phyloP scores from a whole-genome alignment of 1,284 basidiomycete genomes.

The Ustilago curta region DNA sequence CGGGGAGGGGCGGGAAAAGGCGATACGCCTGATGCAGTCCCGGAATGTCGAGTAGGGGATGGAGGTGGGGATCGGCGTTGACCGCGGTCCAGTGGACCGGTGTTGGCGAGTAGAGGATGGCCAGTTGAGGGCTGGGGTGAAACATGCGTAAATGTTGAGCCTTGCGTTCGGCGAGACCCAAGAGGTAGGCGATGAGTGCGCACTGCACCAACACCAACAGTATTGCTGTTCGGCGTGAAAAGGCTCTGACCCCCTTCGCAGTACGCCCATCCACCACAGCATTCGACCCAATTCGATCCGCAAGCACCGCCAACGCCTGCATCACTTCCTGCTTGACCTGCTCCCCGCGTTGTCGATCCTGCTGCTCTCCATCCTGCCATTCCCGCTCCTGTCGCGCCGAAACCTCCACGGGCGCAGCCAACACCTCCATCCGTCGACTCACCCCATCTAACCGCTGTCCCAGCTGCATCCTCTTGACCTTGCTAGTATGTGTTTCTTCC shows the following conservation, averaged over 20 bases:
- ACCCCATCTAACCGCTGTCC: conserved; percentile 14
- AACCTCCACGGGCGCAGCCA: neutral
- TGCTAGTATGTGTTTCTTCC: conserved; percentile 8
- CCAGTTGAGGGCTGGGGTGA: neutral
- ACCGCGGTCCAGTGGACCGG: conserved; percentile 23
- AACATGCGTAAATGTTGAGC: conserved; percentile 33
- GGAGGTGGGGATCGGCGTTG: conserved; percentile 14
- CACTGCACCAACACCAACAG: conserved; percentile 18
- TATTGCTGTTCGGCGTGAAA: neutral
- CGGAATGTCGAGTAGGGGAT: conserved; percentile 24
- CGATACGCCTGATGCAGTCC: conserved; percentile 8
- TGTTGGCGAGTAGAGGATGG: neutral
- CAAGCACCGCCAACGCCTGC: conserved; percentile 20
- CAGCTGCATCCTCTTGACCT: conserved; percentile 4
- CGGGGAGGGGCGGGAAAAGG: conserved; percentile 18
- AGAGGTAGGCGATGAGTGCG: conserved; percentile 18
- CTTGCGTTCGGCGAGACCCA: conserved; percentile 25
- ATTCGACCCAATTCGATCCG: conserved; percentile 15
- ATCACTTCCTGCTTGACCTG: conserved; percentile 22
- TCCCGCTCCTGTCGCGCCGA: too few species aligned
- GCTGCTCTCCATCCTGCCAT: too few species aligned
- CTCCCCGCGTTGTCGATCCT: conserved; percentile 5
- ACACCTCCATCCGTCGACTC: neutral
- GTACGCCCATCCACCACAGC: too few species aligned
- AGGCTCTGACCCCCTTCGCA: too few species aligned